Base-by-base conservation (phyloP, 345 rosid genomes). In the Aquilaria malaccensis region DNA sequence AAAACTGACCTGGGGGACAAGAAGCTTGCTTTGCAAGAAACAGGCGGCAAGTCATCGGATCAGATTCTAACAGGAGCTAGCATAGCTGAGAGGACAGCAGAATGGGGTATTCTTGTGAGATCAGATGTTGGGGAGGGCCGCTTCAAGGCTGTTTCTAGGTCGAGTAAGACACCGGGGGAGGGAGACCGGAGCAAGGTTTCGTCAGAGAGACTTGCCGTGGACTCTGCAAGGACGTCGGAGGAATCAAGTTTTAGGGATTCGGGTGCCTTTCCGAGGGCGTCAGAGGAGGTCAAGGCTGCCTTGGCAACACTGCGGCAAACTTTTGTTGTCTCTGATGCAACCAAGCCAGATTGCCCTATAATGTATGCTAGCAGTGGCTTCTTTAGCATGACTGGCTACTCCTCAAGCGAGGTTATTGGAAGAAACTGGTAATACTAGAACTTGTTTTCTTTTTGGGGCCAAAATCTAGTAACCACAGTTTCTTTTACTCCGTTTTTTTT, bases 301-400 rank as follows among this genome's bases (percentile, higher is more conserved):
- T 73, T 94, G 56, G 73, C 95, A 13, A 84, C 87, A 1, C 81
- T 94, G 69, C 97, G 89, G 75, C 99, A 90, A 77, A 90, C 99
- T 11, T 94, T 94, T 76, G 96, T 87, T 33, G 99, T 90, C 59
- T 90, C 97, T 33, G 99, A 94, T 63, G 91, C 96, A 7, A 84
- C 92, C 52, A 87, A 80, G 77, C 92, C 91, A 14, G 86, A 90
- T 55, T 85, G 88, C 70, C 99, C 99, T 51, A 90, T 94, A 46
- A 62, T 94, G 69, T 90, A 83, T 69, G 97, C 99, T 29, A 94
- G 99, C 80, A 83, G 89, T 63, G 99, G 99, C 11, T 94, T 94
- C 70, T 90, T 90, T 63, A 75, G 75, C 64, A 90, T 94, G 95
- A 94, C 99, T 3, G 99, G 99, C 50, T 90, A 94, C 73, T 74